These are phyloP conservation scores for Pseudoturritis turrita DNA, from an alignment of 345 rosid species.

Conservation along the genomic window DNA sequence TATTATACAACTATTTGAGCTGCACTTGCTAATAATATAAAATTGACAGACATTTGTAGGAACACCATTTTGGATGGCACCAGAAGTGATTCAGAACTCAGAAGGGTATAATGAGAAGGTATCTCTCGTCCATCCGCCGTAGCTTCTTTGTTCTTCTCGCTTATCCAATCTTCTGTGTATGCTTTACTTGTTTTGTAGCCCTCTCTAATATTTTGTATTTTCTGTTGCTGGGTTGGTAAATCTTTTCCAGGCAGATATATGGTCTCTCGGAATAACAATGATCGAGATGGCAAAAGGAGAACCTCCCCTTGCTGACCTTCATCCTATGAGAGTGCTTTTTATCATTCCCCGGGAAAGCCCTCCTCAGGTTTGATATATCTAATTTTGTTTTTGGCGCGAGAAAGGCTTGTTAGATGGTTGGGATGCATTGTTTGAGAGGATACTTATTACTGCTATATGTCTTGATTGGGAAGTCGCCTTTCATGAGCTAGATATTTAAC, in stretches of 20 bases:
- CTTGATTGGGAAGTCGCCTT: conserved; percentile 1
- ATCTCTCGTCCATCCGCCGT: background rate
- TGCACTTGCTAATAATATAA: conserved; percentile 39
- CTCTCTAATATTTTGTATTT: conserved; percentile 6
- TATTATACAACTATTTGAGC: conserved; percentile 10
- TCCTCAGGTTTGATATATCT: conserved; percentile 70
- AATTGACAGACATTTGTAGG: conserved; percentile 93
- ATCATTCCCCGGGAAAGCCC: conserved; percentile 99
- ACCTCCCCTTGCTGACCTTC: conserved; percentile 99
- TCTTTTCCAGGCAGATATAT: conserved; percentile 87
- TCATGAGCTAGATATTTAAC: conserved; percentile 19
- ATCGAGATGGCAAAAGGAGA: conserved; percentile 99
- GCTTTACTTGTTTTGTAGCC: background rate
- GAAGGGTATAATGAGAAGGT: conserved; percentile 99
- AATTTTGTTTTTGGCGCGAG: conserved; percentile 25
- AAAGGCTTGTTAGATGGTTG: conserved; percentile 21
- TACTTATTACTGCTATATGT: background rate
- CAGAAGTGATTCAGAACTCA: conserved; percentile 97
- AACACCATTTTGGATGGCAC: conserved; percentile 99
- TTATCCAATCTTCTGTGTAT: conserved; percentile 15
- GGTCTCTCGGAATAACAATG: conserved; percentile 98
- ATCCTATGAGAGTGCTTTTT: conserved; percentile 99
- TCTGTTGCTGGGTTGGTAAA: conserved; percentile 11
- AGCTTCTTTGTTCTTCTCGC: background rate
- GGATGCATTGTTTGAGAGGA: background rate